A percentile compares a stretch with the other conserved stretches of the same genome.
Conservation (phyloP, 1,139 yeast genomes). For the Hyphopichia fennica region DNA sequence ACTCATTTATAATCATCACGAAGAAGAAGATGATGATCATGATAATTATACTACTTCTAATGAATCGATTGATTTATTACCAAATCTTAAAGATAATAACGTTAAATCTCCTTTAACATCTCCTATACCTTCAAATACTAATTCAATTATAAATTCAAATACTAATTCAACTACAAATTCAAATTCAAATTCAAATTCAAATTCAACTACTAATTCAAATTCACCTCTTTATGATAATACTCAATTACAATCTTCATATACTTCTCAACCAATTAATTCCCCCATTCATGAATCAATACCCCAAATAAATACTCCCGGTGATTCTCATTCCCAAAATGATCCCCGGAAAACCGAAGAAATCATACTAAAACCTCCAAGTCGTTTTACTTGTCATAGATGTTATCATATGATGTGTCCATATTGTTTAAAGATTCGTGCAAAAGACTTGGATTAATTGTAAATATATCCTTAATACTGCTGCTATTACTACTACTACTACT, state of each 20-base stretch:
- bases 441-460: slow-evolving; percentile 24
- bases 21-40: neutral
- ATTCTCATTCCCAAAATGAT: too few relatives aligned
- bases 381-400: slow-evolving; percentile 50
- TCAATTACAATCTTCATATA: too few relatives aligned
- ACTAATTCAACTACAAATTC: neutral
- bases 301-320: too few relatives aligned
- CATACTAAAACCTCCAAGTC: slow-evolving; percentile 21
- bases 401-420: slow-evolving; percentile 58
- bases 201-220: neutral
- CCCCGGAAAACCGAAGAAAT: slow-evolving; percentile 3
- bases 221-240: neutral
- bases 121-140: neutral
- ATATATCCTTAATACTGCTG: neutral
- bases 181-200: neutral
- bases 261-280: too few relatives aligned
- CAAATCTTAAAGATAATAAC: neutral
- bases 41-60: neutral
- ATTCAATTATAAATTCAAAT: neutral
- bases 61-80: neutral
- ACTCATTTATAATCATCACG: slow-evolving; percentile 21
- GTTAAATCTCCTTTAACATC: neutral
- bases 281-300: too few relatives aligned
- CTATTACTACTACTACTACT: neutral
- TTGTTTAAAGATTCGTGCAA: slow-evolving; percentile 45